A percentile compares a stretch with the other conserved stretches of the same genome.
Evolutionary conservation across 208 protist genomes (phyloP).

Genomic region (Angomonas deanei): DNA sequence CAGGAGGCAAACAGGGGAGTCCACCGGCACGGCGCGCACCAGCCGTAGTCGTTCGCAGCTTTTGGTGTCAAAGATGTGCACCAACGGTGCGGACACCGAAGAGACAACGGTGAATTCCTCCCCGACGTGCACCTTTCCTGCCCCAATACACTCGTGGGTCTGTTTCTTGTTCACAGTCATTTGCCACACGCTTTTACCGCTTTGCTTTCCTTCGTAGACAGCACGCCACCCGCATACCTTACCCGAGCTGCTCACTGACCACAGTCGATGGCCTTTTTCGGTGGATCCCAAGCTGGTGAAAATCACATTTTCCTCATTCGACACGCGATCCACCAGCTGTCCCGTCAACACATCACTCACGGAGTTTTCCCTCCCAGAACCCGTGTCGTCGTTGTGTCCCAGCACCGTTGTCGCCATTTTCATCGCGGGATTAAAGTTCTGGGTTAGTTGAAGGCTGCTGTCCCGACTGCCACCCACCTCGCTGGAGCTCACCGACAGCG

Average conservation of each 20-base stretch:
- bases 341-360: not conserved
- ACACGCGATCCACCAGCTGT: not conserved
- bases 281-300: conserved; percentile 44
- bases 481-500: not conserved
- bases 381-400: not conserved
- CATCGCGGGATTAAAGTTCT: conserved; percentile 4
- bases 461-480: not conserved
- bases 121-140: conserved; percentile 36
- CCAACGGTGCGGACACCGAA: conserved; percentile 35
- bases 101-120: conserved; percentile 44
- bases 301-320: conserved; percentile 21
- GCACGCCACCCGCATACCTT: conserved; percentile 71
- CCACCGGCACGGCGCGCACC: conserved; percentile 30
- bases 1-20: conserved; percentile 31
- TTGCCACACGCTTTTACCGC: conserved; percentile 22
- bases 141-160: conserved; percentile 39
- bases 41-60: conserved; percentile 39
- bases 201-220: conserved; percentile 12
- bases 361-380: not conserved
- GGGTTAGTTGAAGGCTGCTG: conserved; percentile 1
- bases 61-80: conserved; percentile 58
- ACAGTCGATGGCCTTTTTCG: conserved; percentile 46
- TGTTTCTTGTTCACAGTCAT: conserved; percentile 46
- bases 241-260: conserved; percentile 60
- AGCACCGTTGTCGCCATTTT: not conserved